phyloP scores from a whole-genome alignment of 345 rosid genomes.

The Kernera saxatilis region DNA sequence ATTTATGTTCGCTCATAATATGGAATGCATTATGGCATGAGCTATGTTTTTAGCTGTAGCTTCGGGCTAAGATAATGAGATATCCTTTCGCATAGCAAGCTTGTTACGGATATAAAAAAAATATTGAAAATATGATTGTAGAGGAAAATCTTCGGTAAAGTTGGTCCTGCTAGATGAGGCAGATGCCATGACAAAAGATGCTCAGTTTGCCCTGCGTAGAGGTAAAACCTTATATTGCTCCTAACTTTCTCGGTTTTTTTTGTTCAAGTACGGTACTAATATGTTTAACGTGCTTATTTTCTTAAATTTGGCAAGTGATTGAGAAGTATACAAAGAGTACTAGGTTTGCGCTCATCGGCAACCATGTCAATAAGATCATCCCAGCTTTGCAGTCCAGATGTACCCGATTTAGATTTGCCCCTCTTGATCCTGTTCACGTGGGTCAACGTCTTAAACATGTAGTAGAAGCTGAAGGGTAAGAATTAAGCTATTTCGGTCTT shows the following conservation, averaged over 20 bases:
- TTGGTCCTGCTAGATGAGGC: conserved; percentile 91
- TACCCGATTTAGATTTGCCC: conserved; percentile 93
- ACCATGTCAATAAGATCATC: conserved; percentile 94
- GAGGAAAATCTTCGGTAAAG: conserved; percentile 72
- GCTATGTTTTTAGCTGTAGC: not conserved
- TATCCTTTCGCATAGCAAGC: not conserved
- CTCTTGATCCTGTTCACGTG: conserved; percentile 74
- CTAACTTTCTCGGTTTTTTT: not conserved
- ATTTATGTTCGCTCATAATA: not conserved
- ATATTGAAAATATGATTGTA: not conserved
- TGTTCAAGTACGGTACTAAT: not conserved
- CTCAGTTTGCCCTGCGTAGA: conserved; percentile 96
- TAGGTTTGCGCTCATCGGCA: conserved; percentile 91
- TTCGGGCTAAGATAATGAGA: not conserved
- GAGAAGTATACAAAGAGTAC: conserved; percentile 96
- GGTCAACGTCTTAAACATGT: conserved; percentile 82
- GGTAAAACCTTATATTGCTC: conserved; percentile 34
- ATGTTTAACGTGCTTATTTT: not conserved
- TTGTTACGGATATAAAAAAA: not conserved
- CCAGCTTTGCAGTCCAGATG: conserved; percentile 97
- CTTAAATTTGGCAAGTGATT: conserved; percentile 47
- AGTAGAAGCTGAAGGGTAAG: conserved; percentile 71
- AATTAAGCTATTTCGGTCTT: not conserved
- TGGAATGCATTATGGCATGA: not conserved
- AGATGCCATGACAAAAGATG: conserved; percentile 99